Conservation (phyloP, 305 asterid species). For the Stenogyne calaminthoides region DNA sequence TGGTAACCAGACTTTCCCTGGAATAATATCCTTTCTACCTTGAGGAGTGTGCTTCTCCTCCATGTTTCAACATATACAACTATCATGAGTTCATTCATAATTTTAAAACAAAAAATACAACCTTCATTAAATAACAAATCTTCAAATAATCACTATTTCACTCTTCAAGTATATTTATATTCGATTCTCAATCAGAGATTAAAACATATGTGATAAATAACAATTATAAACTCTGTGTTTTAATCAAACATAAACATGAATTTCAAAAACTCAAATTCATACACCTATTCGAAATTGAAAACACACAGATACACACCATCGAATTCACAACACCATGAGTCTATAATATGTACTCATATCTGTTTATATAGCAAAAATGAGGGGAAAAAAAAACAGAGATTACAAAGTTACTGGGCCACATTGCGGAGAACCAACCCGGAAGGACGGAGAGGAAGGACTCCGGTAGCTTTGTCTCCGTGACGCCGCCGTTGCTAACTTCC, state of each 20-base stretch:
- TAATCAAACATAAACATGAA: background rate
- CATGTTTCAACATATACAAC: slow-evolving; percentile 28
- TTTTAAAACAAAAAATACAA: background rate
- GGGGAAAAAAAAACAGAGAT: no score
- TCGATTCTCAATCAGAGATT: background rate
- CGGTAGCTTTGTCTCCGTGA: no score
- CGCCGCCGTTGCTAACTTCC: no score
- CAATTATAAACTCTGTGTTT: no score
- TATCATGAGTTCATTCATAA: background rate
- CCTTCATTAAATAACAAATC: background rate
- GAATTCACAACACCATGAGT: background rate
- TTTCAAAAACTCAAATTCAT: background rate
- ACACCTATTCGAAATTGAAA: background rate
- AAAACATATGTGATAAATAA: background rate
- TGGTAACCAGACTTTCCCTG: slow-evolving; percentile 86
- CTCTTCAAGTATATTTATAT: no score
- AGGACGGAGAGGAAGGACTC: no score
- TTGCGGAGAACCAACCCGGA: no score
- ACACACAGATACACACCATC: background rate
- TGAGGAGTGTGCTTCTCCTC: slow-evolving; percentile 97
- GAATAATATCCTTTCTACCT: slow-evolving; percentile 76
- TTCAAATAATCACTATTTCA: no score
- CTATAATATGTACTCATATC: no score
- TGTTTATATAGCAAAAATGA: no score
- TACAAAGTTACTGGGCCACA: no score